phyloP scores from a whole-genome alignment of 306 rosid genomes.

The Glycyrrhiza uralensis region DNA sequence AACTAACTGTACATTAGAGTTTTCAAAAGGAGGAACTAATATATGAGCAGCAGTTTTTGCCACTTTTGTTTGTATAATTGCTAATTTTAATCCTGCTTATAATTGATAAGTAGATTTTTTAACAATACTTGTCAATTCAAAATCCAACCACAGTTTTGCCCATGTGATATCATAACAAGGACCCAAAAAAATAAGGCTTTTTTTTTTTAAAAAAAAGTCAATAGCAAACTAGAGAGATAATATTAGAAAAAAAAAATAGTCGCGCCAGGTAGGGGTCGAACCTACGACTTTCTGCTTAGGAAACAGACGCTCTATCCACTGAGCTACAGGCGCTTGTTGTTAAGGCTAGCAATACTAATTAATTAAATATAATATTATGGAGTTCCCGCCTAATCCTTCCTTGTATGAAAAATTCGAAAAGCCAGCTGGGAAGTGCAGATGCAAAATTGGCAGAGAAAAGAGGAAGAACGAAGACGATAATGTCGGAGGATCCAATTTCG shows the following conservation, averaged over 20 bases:
- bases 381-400: slow-evolving; percentile 27
- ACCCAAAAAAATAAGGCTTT: no score
- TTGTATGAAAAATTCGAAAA: not conserved
- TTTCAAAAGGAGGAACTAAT: not conserved
- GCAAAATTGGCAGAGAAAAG: not conserved
- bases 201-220: no score
- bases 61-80: not conserved
- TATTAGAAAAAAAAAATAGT: no score
- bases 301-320: slow-evolving; percentile 81
- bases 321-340: slow-evolving; percentile 56
- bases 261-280: slow-evolving; percentile 19
- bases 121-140: not conserved
- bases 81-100: not conserved
- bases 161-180: no score
- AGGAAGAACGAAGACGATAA: slow-evolving; percentile 2
- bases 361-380: no score
- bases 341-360: fast-evolving
- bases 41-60: not conserved
- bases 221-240: no score
- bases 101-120: no score
- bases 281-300: slow-evolving; percentile 11
- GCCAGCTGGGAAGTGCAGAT: not conserved
- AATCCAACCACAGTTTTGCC: not conserved
- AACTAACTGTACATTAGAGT: slow-evolving; percentile 3
- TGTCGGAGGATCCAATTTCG: slow-evolving; percentile 59